These are phyloP conservation scores for Saccharomycopsis sp. DNA, from an alignment of 805 yeast genomes.

Conservation along the genomic window DNA sequence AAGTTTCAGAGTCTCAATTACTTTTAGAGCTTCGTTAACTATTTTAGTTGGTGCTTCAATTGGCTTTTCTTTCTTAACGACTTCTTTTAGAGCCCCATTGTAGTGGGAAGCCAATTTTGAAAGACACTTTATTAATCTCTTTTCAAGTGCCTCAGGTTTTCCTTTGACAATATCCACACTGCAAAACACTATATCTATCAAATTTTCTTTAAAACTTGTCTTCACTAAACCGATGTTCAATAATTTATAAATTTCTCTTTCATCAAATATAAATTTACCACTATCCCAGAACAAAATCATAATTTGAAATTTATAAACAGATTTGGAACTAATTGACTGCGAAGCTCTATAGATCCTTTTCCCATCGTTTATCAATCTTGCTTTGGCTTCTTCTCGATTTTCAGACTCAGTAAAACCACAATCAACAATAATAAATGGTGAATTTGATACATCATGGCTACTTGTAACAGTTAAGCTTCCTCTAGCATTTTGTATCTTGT, in stretches of 20 bases:
- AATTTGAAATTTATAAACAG: slow-evolving; percentile 35
- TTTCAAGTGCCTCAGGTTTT: background rate
- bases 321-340: slow-evolving; percentile 30
- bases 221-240: slow-evolving; percentile 14
- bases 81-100: slow-evolving; percentile 1
- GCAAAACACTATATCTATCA: slow-evolving; percentile 15
- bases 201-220: slow-evolving; percentile 1
- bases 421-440: slow-evolving; percentile 43
- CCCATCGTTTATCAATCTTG: slow-evolving; percentile 34
- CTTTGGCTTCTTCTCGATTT: slow-evolving; percentile 18
- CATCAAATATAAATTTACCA: slow-evolving; percentile 1
- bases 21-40: background rate
- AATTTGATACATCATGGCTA: slow-evolving; percentile 22
- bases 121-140: slow-evolving; percentile 1
- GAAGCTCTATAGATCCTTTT: slow-evolving; percentile 31
- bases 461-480: background rate
- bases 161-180: slow-evolving; percentile 1
- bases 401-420: slow-evolving; percentile 37
- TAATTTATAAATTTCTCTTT: slow-evolving; percentile 11
- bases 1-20: background rate
- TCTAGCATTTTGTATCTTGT: background rate
- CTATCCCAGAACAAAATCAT: slow-evolving; percentile 38
- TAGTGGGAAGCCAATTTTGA: slow-evolving; percentile 15
- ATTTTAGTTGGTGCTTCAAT: background rate
- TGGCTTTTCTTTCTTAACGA: background rate